phyloP scores from a whole-genome alignment of 306 rosid species.

The Hippophae tibetana region DNA sequence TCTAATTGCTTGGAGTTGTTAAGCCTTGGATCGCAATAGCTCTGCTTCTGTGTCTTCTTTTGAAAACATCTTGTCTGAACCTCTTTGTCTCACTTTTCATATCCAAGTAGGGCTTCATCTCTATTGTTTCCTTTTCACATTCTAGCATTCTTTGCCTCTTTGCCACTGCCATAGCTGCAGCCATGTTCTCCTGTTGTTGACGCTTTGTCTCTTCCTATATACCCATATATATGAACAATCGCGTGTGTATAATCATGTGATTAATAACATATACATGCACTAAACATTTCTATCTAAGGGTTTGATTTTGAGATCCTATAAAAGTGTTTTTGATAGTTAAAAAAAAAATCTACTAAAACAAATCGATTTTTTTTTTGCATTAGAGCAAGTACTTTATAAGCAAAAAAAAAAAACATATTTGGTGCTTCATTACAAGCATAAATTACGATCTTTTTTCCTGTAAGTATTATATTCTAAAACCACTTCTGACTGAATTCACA shows the following conservation, averaged over 20 bases:
- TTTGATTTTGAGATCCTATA: background rate
- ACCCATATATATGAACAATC: conserved; percentile 8
- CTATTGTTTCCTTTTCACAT: conserved; percentile 63
- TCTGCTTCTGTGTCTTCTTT: conserved; percentile 79
- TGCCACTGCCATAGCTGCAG: conserved; percentile 50
- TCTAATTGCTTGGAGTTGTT: background rate
- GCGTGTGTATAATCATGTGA: conserved; percentile 3
- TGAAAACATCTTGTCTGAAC: conserved; percentile 88
- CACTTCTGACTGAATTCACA: no score
- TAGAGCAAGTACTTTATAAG: no score
- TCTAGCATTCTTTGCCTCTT: conserved; percentile 72
- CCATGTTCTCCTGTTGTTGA: conserved; percentile 47
- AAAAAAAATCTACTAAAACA: no score
- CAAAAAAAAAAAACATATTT: no score
- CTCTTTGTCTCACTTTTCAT: conserved; percentile 72
- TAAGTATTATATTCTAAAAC: no score
- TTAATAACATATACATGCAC: background rate
- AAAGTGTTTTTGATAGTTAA: background rate
- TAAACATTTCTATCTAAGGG: background rate
- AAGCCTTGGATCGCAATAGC: conserved; percentile 29
- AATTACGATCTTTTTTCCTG: no score
- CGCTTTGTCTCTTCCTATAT: conserved; percentile 58
- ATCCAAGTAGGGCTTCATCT: conserved; percentile 70
- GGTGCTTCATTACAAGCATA: no score
- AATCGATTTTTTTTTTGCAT: no score